Base-by-base conservation (phyloP, 2,329 filamentous ascomycete species). In the Echinosphaeria canescens region DNA sequence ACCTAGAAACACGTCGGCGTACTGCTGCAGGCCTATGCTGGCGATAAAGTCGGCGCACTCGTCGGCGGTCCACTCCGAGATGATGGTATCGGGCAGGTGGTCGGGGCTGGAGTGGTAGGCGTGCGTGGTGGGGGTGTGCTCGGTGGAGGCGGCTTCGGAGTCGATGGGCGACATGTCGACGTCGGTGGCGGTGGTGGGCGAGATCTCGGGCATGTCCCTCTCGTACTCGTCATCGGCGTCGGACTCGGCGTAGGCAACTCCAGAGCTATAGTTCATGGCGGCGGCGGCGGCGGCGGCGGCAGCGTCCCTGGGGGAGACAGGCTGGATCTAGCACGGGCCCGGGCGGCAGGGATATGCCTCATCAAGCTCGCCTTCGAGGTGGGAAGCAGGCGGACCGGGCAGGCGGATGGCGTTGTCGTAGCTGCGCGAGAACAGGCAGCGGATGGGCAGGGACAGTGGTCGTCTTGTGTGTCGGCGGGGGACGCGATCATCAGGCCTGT, bases 31-130 rank as follows among this genome's bases (percentile, higher is more conserved):
- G 18, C 80, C 80, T 40, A 92, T 64, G 33, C 69, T 71, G 29
- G 69, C 63, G 37, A 93, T 66, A 43, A 90, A 95, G 41, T 91
- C 81, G 36, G 81, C 81, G 50, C 79, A 84, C 51, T 95, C 81
- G 31, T 90, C 80, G 11, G 70, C 73, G 2, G 72, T 73, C 78
- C 78, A 88, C 39, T 81, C 72, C 17, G 70, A 70, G 38, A 85
- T 76, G 42, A 75, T 66, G 25, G 74, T 76, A 41, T 75, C 72
- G 37, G 75, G 75, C 36, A 78, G 56, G 28, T 63, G 56, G 46
- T 75, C 70, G 42, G 60, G 62, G 40, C 62, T 67, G 43, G 51
- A 59, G 31, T 62, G 67, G 40, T 75, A 70, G 35, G 67, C 71
- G 39, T 76, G 79, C 27, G 74, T 81, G 26, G 76, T 85, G 13